These are phyloP conservation scores for Crepidotus sp. DNA, from an alignment of 1,284 basidiomycete genomes.

Conservation along the genomic window DNA sequence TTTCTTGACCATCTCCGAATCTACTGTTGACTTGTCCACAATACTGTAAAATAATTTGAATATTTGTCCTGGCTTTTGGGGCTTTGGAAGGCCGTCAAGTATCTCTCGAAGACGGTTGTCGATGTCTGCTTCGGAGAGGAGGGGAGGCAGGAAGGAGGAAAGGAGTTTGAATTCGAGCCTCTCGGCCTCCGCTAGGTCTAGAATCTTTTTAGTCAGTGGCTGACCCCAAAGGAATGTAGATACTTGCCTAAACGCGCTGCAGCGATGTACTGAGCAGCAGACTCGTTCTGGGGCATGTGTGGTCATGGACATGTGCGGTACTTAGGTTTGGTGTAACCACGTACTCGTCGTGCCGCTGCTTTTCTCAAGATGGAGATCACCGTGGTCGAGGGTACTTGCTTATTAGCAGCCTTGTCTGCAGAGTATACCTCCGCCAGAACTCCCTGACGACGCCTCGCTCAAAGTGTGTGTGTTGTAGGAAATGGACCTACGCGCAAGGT, in stretches of 20 bases:
- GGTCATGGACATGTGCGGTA: background rate
- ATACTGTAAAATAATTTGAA: conserved; percentile 55
- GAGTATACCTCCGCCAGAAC: conserved; percentile 61
- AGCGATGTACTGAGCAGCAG: conserved; percentile 44
- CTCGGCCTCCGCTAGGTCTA: conserved; percentile 60
- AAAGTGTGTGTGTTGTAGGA: background rate
- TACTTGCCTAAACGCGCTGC: conserved; percentile 34
- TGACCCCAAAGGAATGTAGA: no score
- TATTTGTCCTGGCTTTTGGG: conserved; percentile 37
- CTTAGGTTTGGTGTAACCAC: conserved; percentile 23
- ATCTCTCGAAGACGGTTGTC: conserved; percentile 40
- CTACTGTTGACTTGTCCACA: conserved; percentile 52
- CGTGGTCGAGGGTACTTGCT: conserved; percentile 34
- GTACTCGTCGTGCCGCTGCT: conserved; percentile 48
- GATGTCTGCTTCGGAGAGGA: conserved; percentile 46
- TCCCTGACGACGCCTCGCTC: conserved; percentile 19
- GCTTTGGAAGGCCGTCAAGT: conserved; percentile 27
- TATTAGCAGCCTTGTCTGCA: conserved; percentile 48
- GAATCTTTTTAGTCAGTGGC: conserved; percentile 2
- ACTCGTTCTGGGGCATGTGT: conserved; percentile 39
- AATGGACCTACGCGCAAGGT: conserved; percentile 4
- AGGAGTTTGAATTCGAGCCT: conserved; percentile 46
- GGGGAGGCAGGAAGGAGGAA: conserved; percentile 48
- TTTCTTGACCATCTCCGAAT: conserved; percentile 46
- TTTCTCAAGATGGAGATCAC: conserved; percentile 49